Evolutionary conservation across 768 basidiomycete species (phyloP).

Genomic region (Leccinum rimulosum): DNA sequence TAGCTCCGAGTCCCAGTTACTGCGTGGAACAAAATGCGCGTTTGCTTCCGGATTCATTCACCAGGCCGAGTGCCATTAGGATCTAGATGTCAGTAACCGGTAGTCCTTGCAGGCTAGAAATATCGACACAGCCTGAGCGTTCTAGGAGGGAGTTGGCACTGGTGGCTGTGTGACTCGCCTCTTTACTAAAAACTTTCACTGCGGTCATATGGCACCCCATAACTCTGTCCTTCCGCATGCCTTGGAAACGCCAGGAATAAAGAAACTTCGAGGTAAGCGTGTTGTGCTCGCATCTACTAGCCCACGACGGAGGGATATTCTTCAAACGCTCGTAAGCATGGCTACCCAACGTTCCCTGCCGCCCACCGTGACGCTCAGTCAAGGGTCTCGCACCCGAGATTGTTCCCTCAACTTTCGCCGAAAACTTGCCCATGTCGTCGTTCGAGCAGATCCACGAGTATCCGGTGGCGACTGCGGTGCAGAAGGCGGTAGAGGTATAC

Average conservation of each 20-base stretch:
- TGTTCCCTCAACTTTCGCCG: constrained; percentile 75
- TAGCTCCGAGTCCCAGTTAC: too few species aligned
- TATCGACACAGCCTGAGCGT: too few species aligned
- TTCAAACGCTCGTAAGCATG: constrained; percentile 64
- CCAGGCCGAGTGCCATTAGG: too few species aligned
- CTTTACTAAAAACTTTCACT: too few species aligned
- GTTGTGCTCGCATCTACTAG: constrained; percentile 86
- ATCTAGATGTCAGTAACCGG: too few species aligned
- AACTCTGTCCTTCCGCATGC: constrained; percentile 60
- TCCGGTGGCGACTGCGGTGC: constrained; percentile 70
- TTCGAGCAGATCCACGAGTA: constrained; percentile 76
- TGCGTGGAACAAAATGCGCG: too few species aligned
- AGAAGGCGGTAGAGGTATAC: constrained; percentile 87
- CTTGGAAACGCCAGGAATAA: constrained; percentile 54
- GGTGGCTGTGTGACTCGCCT: too few species aligned
- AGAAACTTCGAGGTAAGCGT: constrained; percentile 72
- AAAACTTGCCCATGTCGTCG: constrained; percentile 63
- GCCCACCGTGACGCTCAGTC: not conserved
- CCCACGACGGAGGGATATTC: constrained; percentile 80
- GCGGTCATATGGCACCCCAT: constrained; percentile 27
- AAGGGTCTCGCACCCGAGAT: constrained; percentile 69
- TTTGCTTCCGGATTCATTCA: too few species aligned
- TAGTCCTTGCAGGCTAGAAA: too few species aligned
- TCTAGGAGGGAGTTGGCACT: too few species aligned
- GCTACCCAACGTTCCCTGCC: not conserved